Percentiles rank a stretch among this genome's conserved stretches.
phyloP scores from a whole-genome alignment of 2,329 filamentous ascomycete species.

The Epicoccum sorghinum region DNA sequence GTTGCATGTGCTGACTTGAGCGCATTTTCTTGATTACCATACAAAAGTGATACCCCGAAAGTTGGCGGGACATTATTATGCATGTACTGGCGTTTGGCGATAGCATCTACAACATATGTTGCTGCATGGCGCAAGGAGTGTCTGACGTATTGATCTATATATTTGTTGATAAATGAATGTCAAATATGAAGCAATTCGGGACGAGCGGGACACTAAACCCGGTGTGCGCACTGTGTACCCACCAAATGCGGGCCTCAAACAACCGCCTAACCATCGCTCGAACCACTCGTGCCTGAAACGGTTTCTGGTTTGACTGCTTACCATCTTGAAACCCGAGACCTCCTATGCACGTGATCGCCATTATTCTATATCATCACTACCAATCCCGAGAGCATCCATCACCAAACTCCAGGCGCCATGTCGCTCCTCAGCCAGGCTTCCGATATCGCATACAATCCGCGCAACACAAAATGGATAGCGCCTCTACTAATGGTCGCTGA shows the following conservation, averaged over 20 bases:
- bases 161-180: not conserved
- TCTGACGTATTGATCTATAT: not conserved
- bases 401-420: constrained; percentile 23
- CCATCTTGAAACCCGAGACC: constrained; percentile 31
- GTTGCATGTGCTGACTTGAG: not conserved
- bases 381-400: constrained; percentile 17
- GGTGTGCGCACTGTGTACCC: not conserved
- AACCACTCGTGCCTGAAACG: constrained; percentile 36
- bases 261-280: constrained; percentile 24
- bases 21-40: constrained; percentile 2
- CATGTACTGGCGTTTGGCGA: constrained; percentile 11
- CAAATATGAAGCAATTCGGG: not conserved
- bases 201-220: not conserved
- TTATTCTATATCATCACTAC: constrained; percentile 28
- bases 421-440: constrained; percentile 43
- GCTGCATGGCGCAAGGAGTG: not conserved
- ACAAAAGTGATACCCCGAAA: constrained; percentile 13
- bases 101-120: not conserved
- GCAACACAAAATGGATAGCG: constrained; percentile 67
- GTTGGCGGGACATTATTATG: not conserved
- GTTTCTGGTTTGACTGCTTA: constrained; percentile 27
- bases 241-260: constrained; percentile 10
- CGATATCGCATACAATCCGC: constrained; percentile 58
- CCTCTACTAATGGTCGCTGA: constrained; percentile 73
- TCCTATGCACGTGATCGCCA: constrained; percentile 31